Conservation (phyloP, 148 eudicot genomes). For the Vaccinium darrowii region DNA sequence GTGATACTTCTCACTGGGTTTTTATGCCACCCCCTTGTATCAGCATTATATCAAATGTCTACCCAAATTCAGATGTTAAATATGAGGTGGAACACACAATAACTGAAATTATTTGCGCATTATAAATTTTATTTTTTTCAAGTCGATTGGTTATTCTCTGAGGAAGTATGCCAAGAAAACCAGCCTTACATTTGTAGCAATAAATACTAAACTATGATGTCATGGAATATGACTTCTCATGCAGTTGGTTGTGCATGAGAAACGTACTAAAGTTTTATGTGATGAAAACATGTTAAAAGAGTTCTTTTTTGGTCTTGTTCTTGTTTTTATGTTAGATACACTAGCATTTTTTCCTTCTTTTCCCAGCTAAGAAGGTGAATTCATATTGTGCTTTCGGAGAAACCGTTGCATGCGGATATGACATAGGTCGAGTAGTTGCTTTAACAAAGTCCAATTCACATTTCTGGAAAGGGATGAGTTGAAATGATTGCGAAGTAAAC, state of each 20-base stretch:
- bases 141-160: background rate
- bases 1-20: background rate
- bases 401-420: background rate
- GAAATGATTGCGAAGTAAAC: background rate
- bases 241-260: background rate
- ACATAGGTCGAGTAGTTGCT: background rate
- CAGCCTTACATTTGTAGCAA: background rate
- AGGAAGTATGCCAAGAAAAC: slow-evolving; percentile 2
- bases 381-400: slow-evolving; percentile 1
- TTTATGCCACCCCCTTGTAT: background rate
- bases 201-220: background rate
- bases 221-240: background rate
- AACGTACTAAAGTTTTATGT: background rate
- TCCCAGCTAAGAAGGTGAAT: background rate
- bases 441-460: background rate
- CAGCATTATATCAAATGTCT: background rate
- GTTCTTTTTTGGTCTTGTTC: background rate
- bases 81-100: background rate
- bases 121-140: background rate
- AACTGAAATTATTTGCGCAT: background rate
- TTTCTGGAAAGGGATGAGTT: background rate
- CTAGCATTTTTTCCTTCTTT: background rate
- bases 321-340: background rate
- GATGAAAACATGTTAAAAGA: background rate
- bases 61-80: background rate